Evolutionary conservation across 2,329 filamentous ascomycete genomes (phyloP).

Genomic region (Verticillium albo-atrum): DNA sequence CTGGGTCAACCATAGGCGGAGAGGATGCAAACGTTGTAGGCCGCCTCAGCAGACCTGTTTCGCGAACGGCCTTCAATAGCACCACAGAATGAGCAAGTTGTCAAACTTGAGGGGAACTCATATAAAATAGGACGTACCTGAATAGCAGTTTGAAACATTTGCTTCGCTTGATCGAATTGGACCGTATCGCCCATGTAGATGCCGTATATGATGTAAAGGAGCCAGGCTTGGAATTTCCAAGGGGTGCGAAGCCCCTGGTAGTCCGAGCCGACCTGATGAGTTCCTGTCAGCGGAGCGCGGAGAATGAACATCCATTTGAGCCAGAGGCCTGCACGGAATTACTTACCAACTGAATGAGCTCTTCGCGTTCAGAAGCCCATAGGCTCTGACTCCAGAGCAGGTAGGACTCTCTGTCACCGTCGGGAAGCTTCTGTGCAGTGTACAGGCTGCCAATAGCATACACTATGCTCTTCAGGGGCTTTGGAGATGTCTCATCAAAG

Average conservation of each 20-base stretch:
- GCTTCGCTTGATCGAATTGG: conserved; percentile 18
- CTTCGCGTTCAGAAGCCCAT: conserved; percentile 12
- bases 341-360: conserved; percentile 9
- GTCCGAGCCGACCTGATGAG: conserved; percentile 15
- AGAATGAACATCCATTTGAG: too few species aligned
- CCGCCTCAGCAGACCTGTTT: too few species aligned
- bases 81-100: too few species aligned
- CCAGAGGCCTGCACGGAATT: too few species aligned
- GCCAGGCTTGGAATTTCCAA: conserved; percentile 23
- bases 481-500: conserved; percentile 3
- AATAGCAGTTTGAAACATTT: conserved; percentile 20
- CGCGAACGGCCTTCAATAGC: too few species aligned
- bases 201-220: conserved; percentile 23
- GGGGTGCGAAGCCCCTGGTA: conserved; percentile 16
- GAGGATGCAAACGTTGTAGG: too few species aligned
- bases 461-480: conserved; percentile 9
- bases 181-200: conserved; percentile 19
- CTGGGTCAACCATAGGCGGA: too few species aligned
- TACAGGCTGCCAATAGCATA: conserved; percentile 15
- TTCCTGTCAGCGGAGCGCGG: not conserved
- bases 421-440: conserved; percentile 6
- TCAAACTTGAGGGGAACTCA: not conserved
- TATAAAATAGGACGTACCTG: conserved; percentile 15
- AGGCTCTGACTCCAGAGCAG: conserved; percentile 9
- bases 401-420: conserved; percentile 4